Evolutionary conservation across 1,139 yeast genomes (phyloP).

Genomic region (Lodderomyces pseudojiufengensis): DNA sequence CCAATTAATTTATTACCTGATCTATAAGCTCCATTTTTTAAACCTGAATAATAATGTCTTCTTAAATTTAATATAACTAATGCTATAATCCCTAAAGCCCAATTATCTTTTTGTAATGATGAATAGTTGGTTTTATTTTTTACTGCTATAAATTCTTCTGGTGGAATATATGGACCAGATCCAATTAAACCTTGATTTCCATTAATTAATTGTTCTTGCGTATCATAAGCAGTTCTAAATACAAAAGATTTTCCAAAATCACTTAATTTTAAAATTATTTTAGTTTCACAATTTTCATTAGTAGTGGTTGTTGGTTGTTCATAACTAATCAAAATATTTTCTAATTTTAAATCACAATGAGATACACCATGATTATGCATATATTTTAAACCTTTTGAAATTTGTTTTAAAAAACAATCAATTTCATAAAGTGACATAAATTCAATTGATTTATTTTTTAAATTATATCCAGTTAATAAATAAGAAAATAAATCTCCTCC

Average conservation of each 20-base stretch:
- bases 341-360: conserved; percentile 72
- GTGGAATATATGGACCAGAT: conserved; percentile 72
- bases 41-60: conserved; percentile 22
- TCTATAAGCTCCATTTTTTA: conserved; percentile 2
- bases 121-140: conserved; percentile 25
- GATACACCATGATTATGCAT: conserved; percentile 75
- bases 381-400: conserved; percentile 59
- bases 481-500: conserved; percentile 64
- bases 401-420: conserved; percentile 69
- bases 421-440: conserved; percentile 48
- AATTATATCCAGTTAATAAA: conserved; percentile 20
- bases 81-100: conserved; percentile 63
- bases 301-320: conserved; percentile 25
- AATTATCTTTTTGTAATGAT: conserved; percentile 59
- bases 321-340: conserved; percentile 47
- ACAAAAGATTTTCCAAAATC: conserved; percentile 80
- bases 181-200: conserved; percentile 62
- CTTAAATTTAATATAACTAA: conserved; percentile 31
- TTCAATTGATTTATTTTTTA: conserved; percentile 12
- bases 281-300: conserved; percentile 5
- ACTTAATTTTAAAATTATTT: conserved; percentile 52
- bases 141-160: conserved; percentile 49
- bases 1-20: conserved; percentile 1
- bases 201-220: conserved; percentile 50
- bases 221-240: conserved; percentile 65